Conservation (phyloP, 306 rosid species). For the Acacia crassicarpa region DNA sequence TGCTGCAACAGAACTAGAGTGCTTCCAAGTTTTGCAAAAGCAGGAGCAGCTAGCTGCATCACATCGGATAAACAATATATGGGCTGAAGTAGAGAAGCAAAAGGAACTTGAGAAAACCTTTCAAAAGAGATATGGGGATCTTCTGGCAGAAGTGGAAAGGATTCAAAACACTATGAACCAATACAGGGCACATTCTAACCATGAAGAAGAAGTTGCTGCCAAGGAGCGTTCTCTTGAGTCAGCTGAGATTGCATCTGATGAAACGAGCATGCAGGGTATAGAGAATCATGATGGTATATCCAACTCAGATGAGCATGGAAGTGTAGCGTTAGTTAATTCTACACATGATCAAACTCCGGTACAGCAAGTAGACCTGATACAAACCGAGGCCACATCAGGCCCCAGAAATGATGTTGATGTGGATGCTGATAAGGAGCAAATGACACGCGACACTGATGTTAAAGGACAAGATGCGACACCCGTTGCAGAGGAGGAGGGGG, state of each 20-base stretch:
- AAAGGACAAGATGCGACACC: conserved; percentile 26
- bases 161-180: conserved; percentile 49
- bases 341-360: conserved; percentile 36
- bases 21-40: conserved; percentile 79
- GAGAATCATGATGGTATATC: conserved; percentile 30
- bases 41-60: conserved; percentile 85
- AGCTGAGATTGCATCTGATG: conserved; percentile 43
- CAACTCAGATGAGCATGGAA: conserved; percentile 40
- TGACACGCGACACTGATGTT: conserved; percentile 3
- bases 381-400: conserved; percentile 29
- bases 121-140: conserved; percentile 74
- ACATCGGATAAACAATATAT: conserved; percentile 66
- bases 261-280: conserved; percentile 25
- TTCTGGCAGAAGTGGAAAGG: conserved; percentile 57
- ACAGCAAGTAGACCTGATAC: conserved; percentile 32
- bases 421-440: conserved; percentile 31
- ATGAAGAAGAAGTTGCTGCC: conserved; percentile 55
- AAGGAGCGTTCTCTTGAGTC: conserved; percentile 40
- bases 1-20: conserved; percentile 87
- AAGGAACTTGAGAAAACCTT: conserved; percentile 78
- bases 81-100: conserved; percentile 83
- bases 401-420: conserved; percentile 34
- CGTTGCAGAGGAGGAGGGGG: conserved; percentile 36
- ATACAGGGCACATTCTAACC: conserved; percentile 46
- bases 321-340: conserved; percentile 22